Evolutionary conservation across 495 filamentous ascomycete species (phyloP), one percentile per base, ranked within the genome.

Genomic region (Viridothelium virens): DNA sequence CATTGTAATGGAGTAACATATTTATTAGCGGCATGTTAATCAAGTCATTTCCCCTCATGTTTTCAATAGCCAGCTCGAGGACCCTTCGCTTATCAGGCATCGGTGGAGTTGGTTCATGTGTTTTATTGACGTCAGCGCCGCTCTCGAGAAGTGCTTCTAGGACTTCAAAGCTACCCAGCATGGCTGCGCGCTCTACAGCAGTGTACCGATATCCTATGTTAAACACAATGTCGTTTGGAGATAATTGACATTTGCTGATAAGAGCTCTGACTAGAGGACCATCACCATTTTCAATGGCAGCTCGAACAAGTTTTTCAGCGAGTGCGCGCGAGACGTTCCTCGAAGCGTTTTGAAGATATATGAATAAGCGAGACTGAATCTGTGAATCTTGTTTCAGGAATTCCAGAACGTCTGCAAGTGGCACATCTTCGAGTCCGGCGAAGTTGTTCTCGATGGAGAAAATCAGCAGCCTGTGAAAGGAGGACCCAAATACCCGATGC

Each of bases 381-480:
- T 14, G 48, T 18, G 9, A 5, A n/a, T 53, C 48, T 14, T 53
- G 9, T 25, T 11, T 25, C 48, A 53, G 48, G n/a, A 53, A 14
- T 11, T 14, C 18, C 18, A 53, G 18, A n/a, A 53, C 48, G 0
- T 5, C 48, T 53, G 5, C 48, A 1, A 18, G 1, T n/a, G 10
- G 16, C n/a, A 11, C 48, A n/a, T 2, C 48, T 5, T 53, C 48
- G 16, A 53, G 9, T 5, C 48, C 48, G 16, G 16, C 48, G 18
- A 18, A 53, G n/a, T 53, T 53, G n/a, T 53, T 53, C 48, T 53
- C 48, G 18, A 53, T 53, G 12, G 10, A 53, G 48, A n/a, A 53
- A 53, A 53, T 53, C 48, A 53, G 48, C 5, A 53, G 18, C n/a
- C n/a, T 11, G n/a, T 53, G 2, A n/a, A 5, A 7, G 14, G 41